Base-by-base conservation (phyloP, 768 basidiomycete species). In the Hypsizygus marmoreus region DNA sequence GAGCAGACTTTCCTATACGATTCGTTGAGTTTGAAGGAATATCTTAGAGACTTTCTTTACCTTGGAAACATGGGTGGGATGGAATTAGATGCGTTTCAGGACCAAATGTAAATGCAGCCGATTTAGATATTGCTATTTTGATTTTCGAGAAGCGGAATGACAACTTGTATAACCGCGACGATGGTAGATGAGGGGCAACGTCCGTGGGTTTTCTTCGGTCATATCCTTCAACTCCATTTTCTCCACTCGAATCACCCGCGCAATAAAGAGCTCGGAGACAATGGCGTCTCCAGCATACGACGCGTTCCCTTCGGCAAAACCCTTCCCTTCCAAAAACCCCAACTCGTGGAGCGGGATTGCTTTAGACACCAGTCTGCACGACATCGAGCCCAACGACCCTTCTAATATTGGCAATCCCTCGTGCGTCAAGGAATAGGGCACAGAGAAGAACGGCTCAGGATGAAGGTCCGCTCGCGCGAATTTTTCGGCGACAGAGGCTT, bases 381-480 rank as follows among this genome's bases (percentile, higher is more conserved):
- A 77, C 7, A 95, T 56, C 3, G 84, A 82, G 7, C 91, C 92
- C 6, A 95, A 64, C 7, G 75, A 70, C 13, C 77, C 79, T 2
- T 73, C 62, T 5, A 89, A 60, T 3, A 88, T 59, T 1, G 84
- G 88, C 9, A 86, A 58, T 0, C 81, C 82, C 10, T 85, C 81
- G 3, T 54, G 50, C 8, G 73, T 76, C 16, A 71, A 66, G 1
- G 58, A 61, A 59, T 79, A 77, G 1, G 55, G 61, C 7, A 72
- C 57, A 24, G 49, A 50, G 17, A 62, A 45, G 56, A 83, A 90
- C 3, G 88, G 86, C 3, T 69, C 65, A 0, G 85, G 80, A 48
- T 86, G 61, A 7, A 87, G 64, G 59, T 88, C 86, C 8, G 87
- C 80, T 39, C 84, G 69, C 0, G 94, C 88, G 59, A 95, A 94